These are phyloP conservation scores for Chrysoporthe cubensis DNA, from an alignment of 2,329 filamentous ascomycete genomes.

Conservation along the genomic window DNA sequence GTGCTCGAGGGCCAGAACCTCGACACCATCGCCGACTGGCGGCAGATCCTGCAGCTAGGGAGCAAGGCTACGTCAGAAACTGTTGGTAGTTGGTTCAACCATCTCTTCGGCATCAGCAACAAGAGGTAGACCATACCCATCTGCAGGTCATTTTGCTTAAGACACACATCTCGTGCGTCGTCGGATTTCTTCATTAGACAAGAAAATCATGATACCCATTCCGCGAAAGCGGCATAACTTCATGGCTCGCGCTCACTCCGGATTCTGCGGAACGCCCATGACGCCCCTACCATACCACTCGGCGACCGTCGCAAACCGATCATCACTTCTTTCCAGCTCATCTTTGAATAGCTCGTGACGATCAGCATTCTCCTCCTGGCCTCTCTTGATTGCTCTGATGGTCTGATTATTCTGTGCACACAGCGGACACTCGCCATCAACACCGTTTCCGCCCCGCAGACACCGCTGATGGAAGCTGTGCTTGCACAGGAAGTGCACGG, in stretches of 20 bases:
- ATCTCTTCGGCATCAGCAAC: conserved; percentile 34
- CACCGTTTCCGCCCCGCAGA: conserved; percentile 53
- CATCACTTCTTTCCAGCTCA: conserved; percentile 75
- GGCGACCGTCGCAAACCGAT: conserved; percentile 87
- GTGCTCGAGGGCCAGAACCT: conserved; percentile 33
- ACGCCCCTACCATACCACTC: conserved; percentile 96
- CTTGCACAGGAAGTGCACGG: conserved; percentile 95
- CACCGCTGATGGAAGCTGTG: conserved; percentile 96
- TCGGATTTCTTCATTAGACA: conserved; percentile 12
- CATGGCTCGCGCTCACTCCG: conserved; percentile 33
- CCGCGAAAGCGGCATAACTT: neutral
- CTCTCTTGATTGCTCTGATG: conserved; percentile 81
- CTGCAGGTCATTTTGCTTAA: no score
- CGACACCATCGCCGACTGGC: conserved; percentile 38
- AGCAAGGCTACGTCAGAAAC: conserved; percentile 25
- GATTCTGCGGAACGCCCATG: conserved; percentile 61
- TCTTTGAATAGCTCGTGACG: conserved; percentile 88
- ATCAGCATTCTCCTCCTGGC: conserved; percentile 84
- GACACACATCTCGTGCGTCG: neutral
- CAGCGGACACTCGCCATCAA: conserved; percentile 72
- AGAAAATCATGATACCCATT: conserved; percentile 23
- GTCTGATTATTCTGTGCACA: conserved; percentile 86
- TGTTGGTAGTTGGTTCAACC: conserved; percentile 37
- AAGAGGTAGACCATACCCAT: neutral
- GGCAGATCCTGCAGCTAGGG: conserved; percentile 26